Conservation (phyloP, 108 stramenopile genomes). For the Discostella stelligeroides region DNA sequence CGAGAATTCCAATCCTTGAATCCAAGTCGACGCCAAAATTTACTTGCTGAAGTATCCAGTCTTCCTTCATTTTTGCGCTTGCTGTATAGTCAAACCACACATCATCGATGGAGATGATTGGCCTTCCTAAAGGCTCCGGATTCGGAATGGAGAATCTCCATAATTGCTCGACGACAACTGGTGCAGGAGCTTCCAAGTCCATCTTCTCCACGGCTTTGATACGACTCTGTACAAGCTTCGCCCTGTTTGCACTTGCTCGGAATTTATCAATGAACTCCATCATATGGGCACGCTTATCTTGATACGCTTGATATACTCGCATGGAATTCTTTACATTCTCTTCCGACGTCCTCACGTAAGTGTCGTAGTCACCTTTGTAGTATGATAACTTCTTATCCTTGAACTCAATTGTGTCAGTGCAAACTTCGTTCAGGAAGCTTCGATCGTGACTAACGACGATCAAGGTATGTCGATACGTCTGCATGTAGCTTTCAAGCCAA, state of each 20-base stretch:
- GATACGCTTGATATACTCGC: conserved; percentile 92
- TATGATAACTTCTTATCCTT: conserved; percentile 82
- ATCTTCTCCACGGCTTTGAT: conserved; percentile 98
- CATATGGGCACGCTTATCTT: conserved; percentile 95
- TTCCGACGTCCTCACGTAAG: conserved; percentile 84
- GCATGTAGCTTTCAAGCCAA: conserved; percentile 93
- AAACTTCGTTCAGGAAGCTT: conserved; percentile 93
- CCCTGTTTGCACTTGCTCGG: conserved; percentile 93
- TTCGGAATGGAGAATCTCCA: conserved; percentile 92
- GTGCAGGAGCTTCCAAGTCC: conserved; percentile 89
- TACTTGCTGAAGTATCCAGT: conserved; percentile 89
- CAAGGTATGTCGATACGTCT: conserved; percentile 85
- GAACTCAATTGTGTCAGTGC: conserved; percentile 91
- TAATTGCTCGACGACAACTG: conserved; percentile 69
- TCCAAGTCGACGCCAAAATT: conserved; percentile 94
- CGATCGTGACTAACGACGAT: conserved; percentile 97
- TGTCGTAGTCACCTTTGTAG: conserved; percentile 97
- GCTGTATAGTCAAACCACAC: conserved; percentile 94
- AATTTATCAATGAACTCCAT: conserved; percentile 99
- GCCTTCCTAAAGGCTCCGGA: conserved; percentile 89
- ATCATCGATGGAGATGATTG: conserved; percentile 94
- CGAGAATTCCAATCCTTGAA: conserved; percentile 87
- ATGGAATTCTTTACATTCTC: conserved; percentile 86
- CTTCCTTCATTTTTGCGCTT: conserved; percentile 54
- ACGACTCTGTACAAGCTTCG: conserved; percentile 95